phyloP scores from a whole-genome alignment of 345 rosid species.

The Arabidopsis thaliana region DNA sequence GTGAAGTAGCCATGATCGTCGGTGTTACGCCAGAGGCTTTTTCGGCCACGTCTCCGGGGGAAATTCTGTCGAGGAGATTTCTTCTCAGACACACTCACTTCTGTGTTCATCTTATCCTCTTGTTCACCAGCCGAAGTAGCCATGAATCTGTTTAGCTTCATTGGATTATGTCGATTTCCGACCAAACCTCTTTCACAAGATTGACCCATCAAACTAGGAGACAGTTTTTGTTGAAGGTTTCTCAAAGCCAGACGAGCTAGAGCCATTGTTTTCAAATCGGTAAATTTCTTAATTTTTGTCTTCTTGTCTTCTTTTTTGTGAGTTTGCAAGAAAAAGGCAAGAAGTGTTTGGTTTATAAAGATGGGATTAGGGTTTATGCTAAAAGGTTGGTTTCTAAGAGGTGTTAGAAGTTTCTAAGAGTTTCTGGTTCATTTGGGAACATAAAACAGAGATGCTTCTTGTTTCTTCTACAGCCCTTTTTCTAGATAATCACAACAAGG shows the following conservation, averaged over 20 bases:
- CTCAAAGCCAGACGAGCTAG: constrained; percentile 66
- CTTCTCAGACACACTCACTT: constrained; percentile 56
- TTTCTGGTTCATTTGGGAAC: constrained; percentile 46
- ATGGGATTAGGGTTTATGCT: not conserved
- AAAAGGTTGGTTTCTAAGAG: constrained; percentile 14
- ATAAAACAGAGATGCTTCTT: constrained; percentile 28
- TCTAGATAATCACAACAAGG: constrained; percentile 38
- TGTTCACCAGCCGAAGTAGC: constrained; percentile 48
- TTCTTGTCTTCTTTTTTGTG: not conserved
- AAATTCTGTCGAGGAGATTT: constrained; percentile 46
- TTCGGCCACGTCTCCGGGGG: constrained; percentile 55
- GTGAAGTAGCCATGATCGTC: constrained; percentile 51
- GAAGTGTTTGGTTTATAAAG: constrained; percentile 33
- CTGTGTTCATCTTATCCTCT: constrained; percentile 44
- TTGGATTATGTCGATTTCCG: constrained; percentile 40
- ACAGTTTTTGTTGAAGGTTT: constrained; percentile 52
- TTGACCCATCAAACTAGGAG: constrained; percentile 36
- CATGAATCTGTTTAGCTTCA: constrained; percentile 50
- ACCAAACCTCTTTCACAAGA: constrained; percentile 28
- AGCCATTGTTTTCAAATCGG: constrained; percentile 51
- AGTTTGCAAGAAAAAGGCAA: constrained; percentile 20
- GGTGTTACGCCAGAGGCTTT: constrained; percentile 59
- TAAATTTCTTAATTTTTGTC: not conserved
- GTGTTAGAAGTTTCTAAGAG: constrained; percentile 55
- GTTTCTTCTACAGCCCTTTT: constrained; percentile 38